A percentile compares a stretch with the other conserved stretches of the same genome.
These are phyloP conservation scores for Paragyromitra xinjiangensis DNA, from an alignment of 495 filamentous ascomycete species.

Conservation along the genomic window DNA sequence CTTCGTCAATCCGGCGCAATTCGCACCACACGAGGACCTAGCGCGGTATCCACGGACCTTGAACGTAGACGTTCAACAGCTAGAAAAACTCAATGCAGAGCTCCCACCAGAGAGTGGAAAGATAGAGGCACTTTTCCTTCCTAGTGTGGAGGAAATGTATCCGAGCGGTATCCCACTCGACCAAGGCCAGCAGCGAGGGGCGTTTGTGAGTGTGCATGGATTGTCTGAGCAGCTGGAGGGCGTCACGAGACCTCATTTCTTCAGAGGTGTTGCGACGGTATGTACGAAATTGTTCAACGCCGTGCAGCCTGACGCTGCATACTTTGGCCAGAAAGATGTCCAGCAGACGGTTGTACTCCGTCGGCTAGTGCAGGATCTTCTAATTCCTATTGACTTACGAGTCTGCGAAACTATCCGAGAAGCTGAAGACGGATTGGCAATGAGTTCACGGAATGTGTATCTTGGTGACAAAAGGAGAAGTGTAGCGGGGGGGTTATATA, in stretches of 20 bases:
- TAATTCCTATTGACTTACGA: slow-evolving; percentile 77
- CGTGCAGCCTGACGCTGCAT: slow-evolving; percentile 83
- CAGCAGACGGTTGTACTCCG: slow-evolving; percentile 93
- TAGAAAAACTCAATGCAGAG: slow-evolving; percentile 75
- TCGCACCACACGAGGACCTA: slow-evolving; percentile 88
- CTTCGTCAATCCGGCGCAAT: slow-evolving; percentile 97
- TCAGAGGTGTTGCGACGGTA: slow-evolving; percentile 93
- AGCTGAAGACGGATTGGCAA: slow-evolving; percentile 77
- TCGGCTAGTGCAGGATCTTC: slow-evolving; percentile 87
- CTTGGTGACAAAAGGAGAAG: slow-evolving; percentile 76
- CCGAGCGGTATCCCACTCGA: slow-evolving; percentile 84
- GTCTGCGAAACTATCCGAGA: slow-evolving; percentile 81
- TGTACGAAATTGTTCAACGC: slow-evolving; percentile 98
- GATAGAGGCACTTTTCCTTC: slow-evolving; percentile 84
- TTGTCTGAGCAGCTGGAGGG: slow-evolving; percentile 83
- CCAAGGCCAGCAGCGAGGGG: slow-evolving; percentile 76
- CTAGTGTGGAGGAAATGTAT: slow-evolving; percentile 85
- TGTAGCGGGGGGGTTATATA: slow-evolving; percentile 75
- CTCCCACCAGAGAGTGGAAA: slow-evolving; percentile 70
- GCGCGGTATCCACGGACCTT: slow-evolving; percentile 90
- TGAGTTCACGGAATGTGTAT: slow-evolving; percentile 95
- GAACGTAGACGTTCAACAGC: slow-evolving; percentile 72
- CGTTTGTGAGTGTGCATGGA: slow-evolving; percentile 93
- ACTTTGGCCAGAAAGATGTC: slow-evolving; percentile 98
- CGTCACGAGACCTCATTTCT: slow-evolving; percentile 88